Evolutionary conservation across 1,284 basidiomycete genomes (phyloP).

Genomic region (Somion occarium): DNA sequence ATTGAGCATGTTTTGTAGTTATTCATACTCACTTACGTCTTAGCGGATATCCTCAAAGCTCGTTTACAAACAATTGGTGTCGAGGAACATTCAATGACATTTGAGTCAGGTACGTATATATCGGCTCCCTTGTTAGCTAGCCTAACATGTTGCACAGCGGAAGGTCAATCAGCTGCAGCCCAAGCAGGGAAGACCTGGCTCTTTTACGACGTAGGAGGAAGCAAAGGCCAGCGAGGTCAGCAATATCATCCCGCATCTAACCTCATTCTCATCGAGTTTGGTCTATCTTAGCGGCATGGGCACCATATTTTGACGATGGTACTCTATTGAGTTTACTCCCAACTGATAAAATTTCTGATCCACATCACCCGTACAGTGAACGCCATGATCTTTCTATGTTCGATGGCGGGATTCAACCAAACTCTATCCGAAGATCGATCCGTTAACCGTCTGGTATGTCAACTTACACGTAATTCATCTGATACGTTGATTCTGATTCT

Average conservation of each 20-base stretch:
- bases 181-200: constrained; percentile 45
- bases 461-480: constrained; percentile 4
- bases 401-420: constrained; percentile 63
- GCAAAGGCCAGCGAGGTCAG: constrained; percentile 47
- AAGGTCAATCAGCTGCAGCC: constrained; percentile 14
- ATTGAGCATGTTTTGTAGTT: neutral
- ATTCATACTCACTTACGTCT: constrained; percentile 8
- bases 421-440: constrained; percentile 51
- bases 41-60: constrained; percentile 58
- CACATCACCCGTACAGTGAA: constrained; percentile 36
- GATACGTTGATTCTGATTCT: neutral
- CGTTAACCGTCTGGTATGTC: constrained; percentile 52
- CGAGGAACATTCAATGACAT: constrained; percentile 50
- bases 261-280: neutral
- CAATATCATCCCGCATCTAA: neutral
- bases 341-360: neutral
- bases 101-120: constrained; percentile 36
- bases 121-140: neutral
- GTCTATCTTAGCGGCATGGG: constrained; percentile 46
- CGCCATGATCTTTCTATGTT: constrained; percentile 61
- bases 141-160: neutral
- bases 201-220: constrained; percentile 58
- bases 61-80: constrained; percentile 57
- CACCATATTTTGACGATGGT: constrained; percentile 64
- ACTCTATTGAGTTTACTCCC: constrained; percentile 12